These are phyloP conservation scores for Aphanomyces astaci DNA, from an alignment of 352 stramenopile genomes.

Conservation along the genomic window DNA sequence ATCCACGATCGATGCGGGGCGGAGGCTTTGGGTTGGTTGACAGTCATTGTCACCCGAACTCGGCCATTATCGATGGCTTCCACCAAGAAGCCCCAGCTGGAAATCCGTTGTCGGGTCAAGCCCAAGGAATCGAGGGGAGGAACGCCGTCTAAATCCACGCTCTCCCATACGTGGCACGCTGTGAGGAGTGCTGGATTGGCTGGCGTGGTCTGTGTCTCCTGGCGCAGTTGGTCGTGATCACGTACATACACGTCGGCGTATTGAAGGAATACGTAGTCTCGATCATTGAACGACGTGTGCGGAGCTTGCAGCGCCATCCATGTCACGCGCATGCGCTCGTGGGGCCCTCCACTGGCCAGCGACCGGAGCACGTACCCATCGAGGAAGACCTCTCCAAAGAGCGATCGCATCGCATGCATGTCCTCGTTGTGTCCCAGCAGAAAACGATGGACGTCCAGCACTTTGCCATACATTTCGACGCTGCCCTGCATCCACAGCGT, in stretches of 20 bases:
- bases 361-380: slow-evolving; percentile 5
- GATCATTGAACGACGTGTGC: slow-evolving; percentile 10
- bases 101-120: not conserved
- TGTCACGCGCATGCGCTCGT: slow-evolving; percentile 15
- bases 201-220: not conserved
- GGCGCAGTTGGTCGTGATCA: not conserved
- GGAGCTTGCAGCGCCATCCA: slow-evolving; percentile 9
- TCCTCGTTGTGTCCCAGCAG: not conserved
- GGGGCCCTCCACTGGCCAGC: not conserved
- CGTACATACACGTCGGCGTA: slow-evolving; percentile 12
- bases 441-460: slow-evolving; percentile 12
- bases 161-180: slow-evolving; percentile 12
- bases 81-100: not conserved
- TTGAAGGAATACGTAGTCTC: slow-evolving; percentile 14
- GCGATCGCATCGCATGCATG: not conserved
- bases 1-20: not conserved
- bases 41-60: not conserved
- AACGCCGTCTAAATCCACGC: slow-evolving; percentile 2
- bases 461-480: not conserved
- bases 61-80: not conserved
- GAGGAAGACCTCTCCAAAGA: slow-evolving; percentile 3
- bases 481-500: not conserved
- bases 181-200: too few species aligned
- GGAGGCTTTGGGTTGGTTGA: not conserved
- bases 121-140: not conserved